Conservation (phyloP, 78 protist genomes). For the Cavenderia fasciculata region DNA sequence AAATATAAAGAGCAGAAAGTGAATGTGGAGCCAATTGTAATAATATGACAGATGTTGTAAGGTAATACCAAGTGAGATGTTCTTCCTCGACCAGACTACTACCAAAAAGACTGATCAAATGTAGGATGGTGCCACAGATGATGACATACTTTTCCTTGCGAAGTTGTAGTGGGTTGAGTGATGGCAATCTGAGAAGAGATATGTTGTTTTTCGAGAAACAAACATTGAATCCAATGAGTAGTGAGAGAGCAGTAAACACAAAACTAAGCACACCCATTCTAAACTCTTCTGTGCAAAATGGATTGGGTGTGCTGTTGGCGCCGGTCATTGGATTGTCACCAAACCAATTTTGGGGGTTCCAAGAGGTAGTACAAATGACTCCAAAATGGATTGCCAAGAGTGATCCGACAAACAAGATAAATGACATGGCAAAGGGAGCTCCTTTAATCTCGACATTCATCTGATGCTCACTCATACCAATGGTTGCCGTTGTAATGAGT, state of each 20-base stretch:
- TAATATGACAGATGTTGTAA: slow-evolving; percentile 57
- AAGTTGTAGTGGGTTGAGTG: slow-evolving; percentile 29
- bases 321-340: not conserved
- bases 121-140: slow-evolving; percentile 51
- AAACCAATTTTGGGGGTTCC: not conserved
- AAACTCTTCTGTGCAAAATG: slow-evolving; percentile 47
- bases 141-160: slow-evolving; percentile 60
- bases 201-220: slow-evolving; percentile 17
- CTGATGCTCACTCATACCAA: slow-evolving; percentile 17
- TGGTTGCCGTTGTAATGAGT: slow-evolving; percentile 25
- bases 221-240: slow-evolving; percentile 61
- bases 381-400: slow-evolving; percentile 37
- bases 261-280: slow-evolving; percentile 32
- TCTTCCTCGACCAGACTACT: slow-evolving; percentile 88
- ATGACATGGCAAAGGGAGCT: slow-evolving; percentile 18
- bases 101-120: slow-evolving; percentile 63
- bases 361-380: not conserved
- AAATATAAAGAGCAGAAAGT: slow-evolving; percentile 15
- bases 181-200: not conserved
- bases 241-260: slow-evolving; percentile 24
- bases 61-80: slow-evolving; percentile 75
- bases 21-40: slow-evolving; percentile 56
- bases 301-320: not conserved
- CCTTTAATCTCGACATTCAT: slow-evolving; percentile 36
- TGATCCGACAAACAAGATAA: not conserved